phyloP scores from a whole-genome alignment of 257 asterid species.

The Leptodermis oblonga region DNA sequence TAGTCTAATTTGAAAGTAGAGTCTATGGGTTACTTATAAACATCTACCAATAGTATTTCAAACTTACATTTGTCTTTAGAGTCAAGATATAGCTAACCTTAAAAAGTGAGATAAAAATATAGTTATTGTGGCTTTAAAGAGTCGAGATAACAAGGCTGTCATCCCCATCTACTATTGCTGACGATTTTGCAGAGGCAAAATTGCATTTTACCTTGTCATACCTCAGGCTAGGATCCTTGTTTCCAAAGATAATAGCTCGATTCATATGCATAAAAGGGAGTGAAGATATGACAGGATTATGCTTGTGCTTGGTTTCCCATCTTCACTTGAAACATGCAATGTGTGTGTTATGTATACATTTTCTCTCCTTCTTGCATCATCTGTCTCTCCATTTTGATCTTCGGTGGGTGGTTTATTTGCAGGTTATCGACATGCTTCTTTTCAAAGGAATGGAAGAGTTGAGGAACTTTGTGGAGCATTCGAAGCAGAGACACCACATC shows the following conservation, averaged over 20 bases:
- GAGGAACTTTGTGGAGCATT: constrained; percentile 67
- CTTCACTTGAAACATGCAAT: neutral
- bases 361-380: neutral
- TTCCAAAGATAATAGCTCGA: neutral
- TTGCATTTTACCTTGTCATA: neutral
- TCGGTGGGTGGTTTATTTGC: constrained; percentile 8
- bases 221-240: neutral
- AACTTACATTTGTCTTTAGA: neutral
- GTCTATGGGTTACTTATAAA: neutral
- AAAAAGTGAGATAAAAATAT: neutral
- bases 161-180: neutral
- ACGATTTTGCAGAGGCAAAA: neutral
- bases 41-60: neutral
- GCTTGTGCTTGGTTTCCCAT: neutral
- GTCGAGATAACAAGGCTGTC: neutral
- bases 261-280: neutral
- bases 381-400: neutral
- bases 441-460: constrained; percentile 86
- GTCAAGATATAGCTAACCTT: too few species aligned
- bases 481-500: constrained; percentile 94
- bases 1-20: neutral
- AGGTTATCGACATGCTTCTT: constrained; percentile 87
- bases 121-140: neutral
- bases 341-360: neutral
- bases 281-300: neutral